Percentiles rank a stretch among this genome's conserved stretches.
phyloP scores from a whole-genome alignment of 139 green algal species.

The Bryopsis sp. region DNA sequence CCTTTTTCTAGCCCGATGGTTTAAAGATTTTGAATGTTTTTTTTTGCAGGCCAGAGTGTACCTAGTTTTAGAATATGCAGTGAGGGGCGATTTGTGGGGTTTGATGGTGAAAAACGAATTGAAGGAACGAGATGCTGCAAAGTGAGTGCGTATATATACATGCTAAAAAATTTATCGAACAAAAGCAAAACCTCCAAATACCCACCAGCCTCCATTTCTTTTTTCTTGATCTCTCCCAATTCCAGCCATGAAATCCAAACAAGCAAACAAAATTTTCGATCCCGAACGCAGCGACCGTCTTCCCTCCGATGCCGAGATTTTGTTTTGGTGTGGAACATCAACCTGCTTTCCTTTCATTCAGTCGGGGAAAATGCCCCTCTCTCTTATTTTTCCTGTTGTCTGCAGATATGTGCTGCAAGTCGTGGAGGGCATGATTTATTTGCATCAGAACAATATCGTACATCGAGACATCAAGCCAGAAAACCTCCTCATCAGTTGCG shows the following conservation, averaged over 20 bases:
- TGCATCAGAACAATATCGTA: constrained; percentile 16
- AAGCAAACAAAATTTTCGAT: too few species aligned
- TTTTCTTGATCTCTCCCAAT: too few species aligned
- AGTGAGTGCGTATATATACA: not conserved
- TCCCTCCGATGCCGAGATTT: too few species aligned
- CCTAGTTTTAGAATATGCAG: constrained; percentile 22
- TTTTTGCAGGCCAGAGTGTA: constrained; percentile 46
- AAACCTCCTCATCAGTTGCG: constrained; percentile 19
- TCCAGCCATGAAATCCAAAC: too few species aligned
- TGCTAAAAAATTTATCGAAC: not conserved
- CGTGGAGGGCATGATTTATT: constrained; percentile 9
- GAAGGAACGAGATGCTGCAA: constrained; percentile 15
- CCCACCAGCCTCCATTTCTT: too few species aligned
- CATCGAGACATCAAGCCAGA: constrained; percentile 27
- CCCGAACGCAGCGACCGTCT: too few species aligned
- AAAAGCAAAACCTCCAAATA: too few species aligned
- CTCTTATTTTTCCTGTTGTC: too few species aligned
- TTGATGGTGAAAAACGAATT: constrained; percentile 17
- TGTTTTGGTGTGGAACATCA: too few species aligned
- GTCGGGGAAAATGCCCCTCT: too few species aligned
- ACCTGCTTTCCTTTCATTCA: too few species aligned
- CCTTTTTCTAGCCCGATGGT: not conserved
- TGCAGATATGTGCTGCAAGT: constrained; percentile 16
- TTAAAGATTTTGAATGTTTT: constrained; percentile 51
- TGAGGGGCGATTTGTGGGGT: constrained; percentile 19